Evolutionary conservation across 2,329 filamentous ascomycete species (phyloP), one percentile per base, ranked within the genome.

Genomic region (Allantophomopsis cytisporea): DNA sequence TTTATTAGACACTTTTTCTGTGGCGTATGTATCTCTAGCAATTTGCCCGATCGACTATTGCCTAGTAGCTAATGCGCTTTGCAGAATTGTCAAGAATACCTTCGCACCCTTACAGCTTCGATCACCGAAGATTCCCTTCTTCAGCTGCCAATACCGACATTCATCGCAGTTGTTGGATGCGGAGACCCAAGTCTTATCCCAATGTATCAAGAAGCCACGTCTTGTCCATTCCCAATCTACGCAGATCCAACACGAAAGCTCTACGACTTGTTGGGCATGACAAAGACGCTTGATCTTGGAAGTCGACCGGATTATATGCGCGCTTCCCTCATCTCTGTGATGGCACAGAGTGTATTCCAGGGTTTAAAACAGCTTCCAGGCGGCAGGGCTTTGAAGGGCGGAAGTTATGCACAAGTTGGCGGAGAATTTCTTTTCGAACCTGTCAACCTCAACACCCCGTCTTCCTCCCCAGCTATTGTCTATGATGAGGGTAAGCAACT

Each of bases 181-280:
- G 74, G 74, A 5, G 57, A 62, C 8, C 66, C 68, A 2, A 59
- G 62, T n/a, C 54, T 76, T 5, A 76, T 78, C 39, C 52, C 62
- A 21, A 65, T 64, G 54, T 76, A 76, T 50, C 54, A 52, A 8
- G 46, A 57, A 21, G 54, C 61, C 23, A 73, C 71, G 0, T 44
- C 44, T 7, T 73, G 69, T 43, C 60, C 64, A 1, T 77, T 69
- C 51, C 66, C 68, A 7, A 64, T 76, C 42, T 77, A 73, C 57
- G 63, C 70, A 10, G 72, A 78, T 44, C 71, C 72, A 0, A 65
- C 64, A 0, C 60, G 62, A 40, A 62, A 64, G 36, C 57, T 77
- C 2, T 74, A 76, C 54, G 55, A 64, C n/a, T 49, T 60, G 8
- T 60, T 79, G 1, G 66, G 64, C 28, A 72, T 77, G 70, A 58